Evolutionary conservation across 768 basidiomycete species (phyloP), one percentile per base, ranked within the genome.

Genomic region (Xerocomellus amylosporus): DNA sequence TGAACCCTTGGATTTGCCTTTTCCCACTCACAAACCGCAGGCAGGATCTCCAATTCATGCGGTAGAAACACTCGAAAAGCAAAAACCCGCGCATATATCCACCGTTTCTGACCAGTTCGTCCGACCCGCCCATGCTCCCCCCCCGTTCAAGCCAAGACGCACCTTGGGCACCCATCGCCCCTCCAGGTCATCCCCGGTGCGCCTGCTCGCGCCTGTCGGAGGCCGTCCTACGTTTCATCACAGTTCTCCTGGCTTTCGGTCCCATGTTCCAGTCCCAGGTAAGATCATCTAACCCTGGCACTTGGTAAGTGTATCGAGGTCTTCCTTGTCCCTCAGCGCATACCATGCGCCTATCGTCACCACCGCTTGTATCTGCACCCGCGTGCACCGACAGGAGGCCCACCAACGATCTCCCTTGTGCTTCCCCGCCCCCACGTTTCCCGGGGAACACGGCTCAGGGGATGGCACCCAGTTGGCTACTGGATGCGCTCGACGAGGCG

Each of bases 11-110:
- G 9, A 36, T 37, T 44, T 14, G 8, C 33, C 15, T 36, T 7
- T 31, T 19, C 19, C 34, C 12, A 19, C 36, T 24, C 36, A 14
- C 12, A 37, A 30, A 24, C 14, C 20, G 3, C 49, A 31, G 3
- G 10, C 40, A 20, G 39, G 14, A 30, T 19, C 49, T 31, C 13
- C 49, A 12, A 5, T 34, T 6, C n/a, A 8, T 8, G 31, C 12
- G 2, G 28, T 7, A n/a, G 38, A 34, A 13, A 12, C 37, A n/a
- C 45, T n/a, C 3, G 26, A 17, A 36, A 42, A 43, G 24, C 40
- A 9, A 31, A 28, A 41, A 37, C 8, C 26, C 1, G 37, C 59
- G 64, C 64, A 65, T 66, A 60, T 37, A 65, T 5, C 54, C 54
- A 47, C 43, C 39, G 19, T 17, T 28, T 24, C 40, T 7, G 22